Evolutionary conservation across 164 flowering plant species (phyloP), one percentile per base, ranked within the genome.

Genomic region (Amborella trichopoda): DNA sequence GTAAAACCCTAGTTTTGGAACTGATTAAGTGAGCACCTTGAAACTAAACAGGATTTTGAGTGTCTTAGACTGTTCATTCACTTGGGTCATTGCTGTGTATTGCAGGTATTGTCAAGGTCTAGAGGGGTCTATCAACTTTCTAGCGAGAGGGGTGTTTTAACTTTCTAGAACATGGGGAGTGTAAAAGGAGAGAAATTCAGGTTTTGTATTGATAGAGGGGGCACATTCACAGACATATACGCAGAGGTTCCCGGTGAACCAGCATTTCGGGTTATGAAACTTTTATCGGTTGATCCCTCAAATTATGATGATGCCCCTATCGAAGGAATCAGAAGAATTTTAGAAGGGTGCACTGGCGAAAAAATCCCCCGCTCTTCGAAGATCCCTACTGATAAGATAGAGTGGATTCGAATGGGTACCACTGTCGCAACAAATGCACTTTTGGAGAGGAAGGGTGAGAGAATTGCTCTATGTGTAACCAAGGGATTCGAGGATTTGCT

Each of bases 371-470:
- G 88, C 30, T 51, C 71, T 30, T 70, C 81, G 2, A 87, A 78
- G 56, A 69, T 87, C 16, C 95, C 99, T 2, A 91, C 96, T 0
- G 84, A 84, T 49, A 82, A 70, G 55, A 91, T 91, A 24, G 95
- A 84, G 59, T 91, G 96, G 96, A 73, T 91, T 21, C 65, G 99
- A 59, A 91, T 91, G 99, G 96, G 96, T 10, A 91, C 99, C 2
- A 91, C 99, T 10, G 95, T 91, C 20, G 99, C 99, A 1, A 91
- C 99, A 26, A 91, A 91, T 68, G 99, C 99, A 23, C 69, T 91
- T 12, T 56, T 91, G 49, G 96, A 91, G 67, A 72, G 99, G 49
- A 91, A 91, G 54, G 99, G 96, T 3, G 95, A 87, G 52, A 84
- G 80, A 46, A 82, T 91, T 58, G 99, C 99, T 17, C 56, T 91